phyloP scores from a whole-genome alignment of 768 basidiomycete species.

The Rhodotorula sphaerocarpa region DNA sequence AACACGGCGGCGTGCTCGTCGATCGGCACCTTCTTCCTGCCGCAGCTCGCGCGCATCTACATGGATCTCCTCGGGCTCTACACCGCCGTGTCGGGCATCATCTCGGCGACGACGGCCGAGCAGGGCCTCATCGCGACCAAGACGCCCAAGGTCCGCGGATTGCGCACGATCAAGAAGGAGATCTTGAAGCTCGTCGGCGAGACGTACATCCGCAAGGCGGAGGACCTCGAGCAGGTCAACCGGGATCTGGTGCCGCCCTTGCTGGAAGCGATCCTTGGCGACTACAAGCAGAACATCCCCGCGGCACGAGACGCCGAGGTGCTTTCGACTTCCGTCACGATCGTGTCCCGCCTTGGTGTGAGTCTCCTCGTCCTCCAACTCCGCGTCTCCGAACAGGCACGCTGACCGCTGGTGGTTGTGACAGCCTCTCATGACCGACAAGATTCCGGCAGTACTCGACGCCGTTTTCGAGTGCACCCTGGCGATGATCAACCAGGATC shows the following conservation, averaged over 20 bases:
- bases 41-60: slow-evolving; percentile 93
- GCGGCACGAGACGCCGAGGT: slow-evolving; percentile 93
- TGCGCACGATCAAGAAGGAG: slow-evolving; percentile 97
- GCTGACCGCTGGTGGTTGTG: too few species aligned
- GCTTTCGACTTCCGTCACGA: slow-evolving; percentile 91
- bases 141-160: slow-evolving; percentile 86
- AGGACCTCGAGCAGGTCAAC: slow-evolving; percentile 89
- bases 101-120: slow-evolving; percentile 80
- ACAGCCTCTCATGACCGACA: slow-evolving; percentile 78
- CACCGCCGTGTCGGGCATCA: slow-evolving; percentile 91
- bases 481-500: slow-evolving; percentile 98
- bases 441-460: slow-evolving; percentile 89
- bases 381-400: too few species aligned
- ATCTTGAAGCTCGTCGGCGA: slow-evolving; percentile 95
- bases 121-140: slow-evolving; percentile 88
- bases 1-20: slow-evolving; percentile 96
- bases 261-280: slow-evolving; percentile 92
- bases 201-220: slow-evolving; percentile 80
- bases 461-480: slow-evolving; percentile 95
- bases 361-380: slow-evolving; percentile 42
- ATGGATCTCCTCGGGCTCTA: slow-evolving; percentile 97
- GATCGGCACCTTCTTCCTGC: slow-evolving; percentile 91
- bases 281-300: slow-evolving; percentile 90
- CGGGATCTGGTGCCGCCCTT: slow-evolving; percentile 85
- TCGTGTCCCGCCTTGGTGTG: slow-evolving; percentile 78